These are phyloP conservation scores for Phialocephala sp. DNA, from an alignment of 2,329 filamentous ascomycete species.

Conservation along the genomic window DNA sequence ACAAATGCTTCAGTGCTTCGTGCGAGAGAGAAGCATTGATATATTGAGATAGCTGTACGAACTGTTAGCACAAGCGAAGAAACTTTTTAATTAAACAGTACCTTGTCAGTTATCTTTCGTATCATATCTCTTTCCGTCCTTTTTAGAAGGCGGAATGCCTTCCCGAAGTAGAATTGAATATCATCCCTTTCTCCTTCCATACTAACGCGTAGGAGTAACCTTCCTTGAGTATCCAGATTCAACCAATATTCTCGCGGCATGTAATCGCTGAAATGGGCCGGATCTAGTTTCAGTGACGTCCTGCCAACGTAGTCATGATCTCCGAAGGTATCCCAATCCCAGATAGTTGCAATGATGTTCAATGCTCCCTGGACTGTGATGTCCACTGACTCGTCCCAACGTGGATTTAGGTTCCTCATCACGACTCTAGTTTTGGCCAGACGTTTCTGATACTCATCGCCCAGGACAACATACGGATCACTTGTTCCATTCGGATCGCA, in stretches of 20 bases:
- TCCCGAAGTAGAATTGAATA: constrained; percentile 98
- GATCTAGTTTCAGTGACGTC: constrained; percentile 97
- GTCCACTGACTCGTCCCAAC: constrained; percentile 97
- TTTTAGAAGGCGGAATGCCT: constrained; percentile 93
- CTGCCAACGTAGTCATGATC: constrained; percentile 97
- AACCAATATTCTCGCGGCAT: constrained; percentile 97
- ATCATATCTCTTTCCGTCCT: constrained; percentile 98
- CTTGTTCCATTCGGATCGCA: constrained; percentile 94
- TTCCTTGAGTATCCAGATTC: constrained; percentile 92
- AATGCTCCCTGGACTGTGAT: constrained; percentile 91
- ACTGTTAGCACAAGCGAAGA: constrained; percentile 7
- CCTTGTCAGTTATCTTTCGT: constrained; percentile 96
- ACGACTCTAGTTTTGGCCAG: constrained; percentile 94
- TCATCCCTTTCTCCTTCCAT: constrained; percentile 99
- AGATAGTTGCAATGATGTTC: constrained; percentile 95
- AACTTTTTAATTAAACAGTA: constrained; percentile 45
- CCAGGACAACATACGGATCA: constrained; percentile 95
- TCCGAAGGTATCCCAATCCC: constrained; percentile 97
- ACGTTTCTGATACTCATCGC: constrained; percentile 97
- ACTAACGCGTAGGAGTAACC: constrained; percentile 86
- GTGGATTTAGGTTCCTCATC: constrained; percentile 86
- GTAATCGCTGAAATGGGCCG: constrained; percentile 95
- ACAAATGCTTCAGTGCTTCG: constrained; percentile 75
- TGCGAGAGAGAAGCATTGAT: constrained; percentile 89
- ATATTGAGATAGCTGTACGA: constrained; percentile 78